phyloP scores from a whole-genome alignment of 148 eudicot genomes.

The Rheum nobile region DNA sequence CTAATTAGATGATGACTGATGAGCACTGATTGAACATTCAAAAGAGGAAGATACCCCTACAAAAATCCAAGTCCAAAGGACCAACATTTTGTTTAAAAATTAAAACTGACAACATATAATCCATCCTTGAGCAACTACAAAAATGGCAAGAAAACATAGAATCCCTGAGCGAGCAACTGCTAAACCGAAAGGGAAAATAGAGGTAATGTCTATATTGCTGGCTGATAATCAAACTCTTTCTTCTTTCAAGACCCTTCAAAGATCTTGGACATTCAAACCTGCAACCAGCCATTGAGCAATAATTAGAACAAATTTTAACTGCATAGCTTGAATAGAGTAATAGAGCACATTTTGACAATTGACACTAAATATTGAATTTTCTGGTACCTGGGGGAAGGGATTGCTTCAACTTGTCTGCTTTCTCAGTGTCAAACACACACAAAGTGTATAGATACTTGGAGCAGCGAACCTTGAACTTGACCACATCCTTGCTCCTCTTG shows the following conservation, averaged over 20 bases:
- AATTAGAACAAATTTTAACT: background rate
- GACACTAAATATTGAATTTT: background rate
- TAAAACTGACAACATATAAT: background rate
- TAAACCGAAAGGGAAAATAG: background rate
- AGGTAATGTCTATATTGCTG: background rate
- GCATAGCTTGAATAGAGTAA: no score
- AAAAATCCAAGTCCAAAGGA: background rate
- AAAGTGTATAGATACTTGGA: constrained; percentile 34
- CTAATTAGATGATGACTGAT: background rate
- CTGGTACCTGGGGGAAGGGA: constrained; percentile 30
- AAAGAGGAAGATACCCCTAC: background rate
- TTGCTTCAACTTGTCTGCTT: constrained; percentile 38
- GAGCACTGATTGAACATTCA: background rate
- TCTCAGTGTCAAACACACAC: constrained; percentile 28
- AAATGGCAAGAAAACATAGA: background rate
- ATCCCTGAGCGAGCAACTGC: background rate
- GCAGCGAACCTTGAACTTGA: constrained; percentile 39
- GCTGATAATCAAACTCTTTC: background rate
- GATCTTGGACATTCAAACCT: constrained; percentile 23
- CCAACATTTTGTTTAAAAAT: background rate
- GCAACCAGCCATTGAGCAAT: background rate
- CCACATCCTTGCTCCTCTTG: constrained; percentile 35
- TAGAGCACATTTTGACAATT: background rate
- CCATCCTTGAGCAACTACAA: background rate
- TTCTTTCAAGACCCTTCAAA: constrained; percentile 6